phyloP scores from a whole-genome alignment of 441 rosid genomes.

The Pelargonium cotyledonis region DNA sequence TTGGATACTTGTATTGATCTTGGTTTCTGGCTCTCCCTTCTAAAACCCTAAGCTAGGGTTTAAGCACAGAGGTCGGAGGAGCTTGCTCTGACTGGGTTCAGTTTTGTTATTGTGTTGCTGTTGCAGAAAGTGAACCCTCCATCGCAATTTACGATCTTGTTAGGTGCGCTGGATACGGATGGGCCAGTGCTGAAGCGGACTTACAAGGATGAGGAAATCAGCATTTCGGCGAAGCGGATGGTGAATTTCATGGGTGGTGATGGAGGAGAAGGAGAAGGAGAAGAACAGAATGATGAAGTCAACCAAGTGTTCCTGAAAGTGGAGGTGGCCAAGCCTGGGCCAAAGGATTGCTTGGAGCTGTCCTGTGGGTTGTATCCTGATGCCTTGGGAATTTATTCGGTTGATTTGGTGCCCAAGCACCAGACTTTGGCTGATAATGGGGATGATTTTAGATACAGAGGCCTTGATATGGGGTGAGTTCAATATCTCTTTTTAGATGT shows the following conservation, averaged over 20 bases:
- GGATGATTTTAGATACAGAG: slow-evolving; percentile 44
- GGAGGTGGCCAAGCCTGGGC: slow-evolving; percentile 61
- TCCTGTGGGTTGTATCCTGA: slow-evolving; percentile 83
- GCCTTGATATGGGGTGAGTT: slow-evolving; percentile 70
- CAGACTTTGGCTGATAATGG: slow-evolving; percentile 31
- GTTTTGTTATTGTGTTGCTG: not conserved
- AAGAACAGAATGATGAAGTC: slow-evolving; percentile 41
- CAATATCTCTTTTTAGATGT: not conserved
- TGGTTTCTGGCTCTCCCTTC: too few relatives aligned
- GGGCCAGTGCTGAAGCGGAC: slow-evolving; percentile 66
- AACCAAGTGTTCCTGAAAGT: slow-evolving; percentile 79
- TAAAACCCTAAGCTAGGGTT: too few relatives aligned
- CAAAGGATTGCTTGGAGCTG: slow-evolving; percentile 51
- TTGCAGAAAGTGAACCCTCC: slow-evolving; percentile 77
- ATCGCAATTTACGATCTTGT: slow-evolving; percentile 46
- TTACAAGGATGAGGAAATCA: slow-evolving; percentile 59
- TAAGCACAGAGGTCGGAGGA: too few relatives aligned
- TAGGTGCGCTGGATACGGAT: slow-evolving; percentile 37
- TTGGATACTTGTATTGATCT: not conserved
- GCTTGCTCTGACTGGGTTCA: too few relatives aligned
- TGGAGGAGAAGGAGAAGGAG: too few relatives aligned
- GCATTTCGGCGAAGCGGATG: slow-evolving; percentile 55
- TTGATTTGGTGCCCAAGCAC: slow-evolving; percentile 59
- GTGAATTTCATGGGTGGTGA: slow-evolving; percentile 25
- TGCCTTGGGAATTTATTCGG: slow-evolving; percentile 77